Percentiles rank a stretch among this genome's conserved stretches.
These are phyloP conservation scores for Wickerhamiella nectarea DNA, from an alignment of 805 yeast species.

Conservation along the genomic window DNA sequence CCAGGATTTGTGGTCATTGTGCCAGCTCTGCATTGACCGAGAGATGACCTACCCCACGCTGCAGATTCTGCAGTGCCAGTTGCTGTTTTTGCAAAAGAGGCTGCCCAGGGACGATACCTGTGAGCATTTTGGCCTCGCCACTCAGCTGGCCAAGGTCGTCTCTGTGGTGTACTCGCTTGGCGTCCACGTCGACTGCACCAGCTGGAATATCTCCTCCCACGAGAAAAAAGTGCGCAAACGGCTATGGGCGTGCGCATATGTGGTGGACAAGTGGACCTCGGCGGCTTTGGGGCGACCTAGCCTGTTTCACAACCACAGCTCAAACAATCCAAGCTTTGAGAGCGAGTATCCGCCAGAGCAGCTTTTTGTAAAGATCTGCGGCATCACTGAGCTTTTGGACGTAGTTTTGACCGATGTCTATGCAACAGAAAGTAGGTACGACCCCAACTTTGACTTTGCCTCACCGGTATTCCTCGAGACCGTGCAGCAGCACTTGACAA, in stretches of 20 bases:
- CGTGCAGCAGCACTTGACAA: slow-evolving; percentile 15
- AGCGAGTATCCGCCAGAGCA: slow-evolving; percentile 20
- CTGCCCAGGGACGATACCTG: slow-evolving; percentile 23
- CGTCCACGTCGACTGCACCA: slow-evolving; percentile 25
- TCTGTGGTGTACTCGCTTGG: slow-evolving; percentile 24
- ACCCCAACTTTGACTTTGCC: slow-evolving; percentile 12
- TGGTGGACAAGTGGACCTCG: slow-evolving; percentile 28
- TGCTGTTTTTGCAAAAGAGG: slow-evolving; percentile 24
- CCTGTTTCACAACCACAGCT: slow-evolving; percentile 5
- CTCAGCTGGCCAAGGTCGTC: slow-evolving; percentile 22
- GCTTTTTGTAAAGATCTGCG: slow-evolving; percentile 21
- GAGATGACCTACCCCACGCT: slow-evolving; percentile 23
- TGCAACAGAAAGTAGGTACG: slow-evolving; percentile 11
- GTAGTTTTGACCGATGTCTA: slow-evolving; percentile 20
- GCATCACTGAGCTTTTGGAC: slow-evolving; percentile 22
- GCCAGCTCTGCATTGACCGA: slow-evolving; percentile 21
- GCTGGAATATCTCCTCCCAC: slow-evolving; percentile 25
- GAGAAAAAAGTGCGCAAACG: slow-evolving; percentile 24
- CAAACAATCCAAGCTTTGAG: slow-evolving; percentile 15
- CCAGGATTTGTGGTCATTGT: slow-evolving; percentile 20
- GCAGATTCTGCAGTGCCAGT: slow-evolving; percentile 24
- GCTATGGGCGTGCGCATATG: slow-evolving; percentile 26
- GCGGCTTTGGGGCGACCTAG: slow-evolving; percentile 26
- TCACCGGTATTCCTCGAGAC: slow-evolving; percentile 7
- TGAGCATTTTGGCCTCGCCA: slow-evolving; percentile 19